A percentile compares a stretch with the other conserved stretches of the same genome.
These are phyloP conservation scores for Monosporozyma siamensis DNA, from an alignment of 805 yeast species.

Conservation along the genomic window DNA sequence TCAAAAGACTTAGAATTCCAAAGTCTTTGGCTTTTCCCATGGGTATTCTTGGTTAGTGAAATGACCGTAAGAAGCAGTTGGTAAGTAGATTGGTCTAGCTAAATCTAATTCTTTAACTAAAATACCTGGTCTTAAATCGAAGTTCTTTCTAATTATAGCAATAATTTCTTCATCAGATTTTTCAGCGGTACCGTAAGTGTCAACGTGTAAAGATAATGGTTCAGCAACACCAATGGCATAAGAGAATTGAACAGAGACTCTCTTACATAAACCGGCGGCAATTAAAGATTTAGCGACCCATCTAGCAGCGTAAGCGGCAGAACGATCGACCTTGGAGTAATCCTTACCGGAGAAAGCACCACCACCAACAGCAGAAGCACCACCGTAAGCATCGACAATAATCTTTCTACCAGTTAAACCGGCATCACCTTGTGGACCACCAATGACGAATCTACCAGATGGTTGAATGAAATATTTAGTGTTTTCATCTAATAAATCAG, in stretches of 20 bases:
- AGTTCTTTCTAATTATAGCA: conserved; percentile 83
- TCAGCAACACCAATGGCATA: conserved; percentile 99
- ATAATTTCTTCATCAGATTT: conserved; percentile 84
- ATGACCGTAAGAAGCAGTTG: conserved; percentile 99
- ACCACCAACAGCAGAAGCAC: conserved; percentile 99
- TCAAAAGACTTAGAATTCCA: conserved; percentile 39
- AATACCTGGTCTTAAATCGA: conserved; percentile 99
- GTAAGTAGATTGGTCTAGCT: conserved; percentile 98
- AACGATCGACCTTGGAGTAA: conserved; percentile 98
- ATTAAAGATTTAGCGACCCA: conserved; percentile 99
- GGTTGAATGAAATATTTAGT: conserved; percentile 98
- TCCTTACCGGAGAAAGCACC: conserved; percentile 99
- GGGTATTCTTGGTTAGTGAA: conserved; percentile 98
- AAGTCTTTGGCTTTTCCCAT: conserved; percentile 94
- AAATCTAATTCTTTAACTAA: conserved; percentile 92
- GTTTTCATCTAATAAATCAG: conserved; percentile 81
- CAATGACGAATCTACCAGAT: conserved; percentile 98
- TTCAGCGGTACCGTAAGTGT: conserved; percentile 95
- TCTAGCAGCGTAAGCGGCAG: conserved; percentile 99
- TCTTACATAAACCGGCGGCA: conserved; percentile 87
- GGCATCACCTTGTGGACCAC: conserved; percentile 99
- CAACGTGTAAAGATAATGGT: conserved; percentile 95
- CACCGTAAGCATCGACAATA: conserved; percentile 99
- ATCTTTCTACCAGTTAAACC: conserved; percentile 99
- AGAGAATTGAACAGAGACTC: conserved; percentile 96